Base-by-base conservation (phyloP, 2,329 filamentous ascomycete genomes). In the Aspergillus flavus region DNA sequence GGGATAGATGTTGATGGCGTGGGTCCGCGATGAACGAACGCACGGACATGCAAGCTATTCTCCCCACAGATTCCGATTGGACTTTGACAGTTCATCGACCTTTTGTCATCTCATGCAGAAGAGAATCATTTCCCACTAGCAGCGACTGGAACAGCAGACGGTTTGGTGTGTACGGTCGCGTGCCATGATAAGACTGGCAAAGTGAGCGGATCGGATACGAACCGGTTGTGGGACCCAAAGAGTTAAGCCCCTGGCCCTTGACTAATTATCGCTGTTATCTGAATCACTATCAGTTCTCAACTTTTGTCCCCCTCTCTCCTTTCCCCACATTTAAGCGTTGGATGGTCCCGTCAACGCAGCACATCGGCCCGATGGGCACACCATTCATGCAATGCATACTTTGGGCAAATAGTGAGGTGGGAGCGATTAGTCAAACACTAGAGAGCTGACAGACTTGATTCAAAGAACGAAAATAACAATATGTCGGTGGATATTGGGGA, bases 231-330 rank as follows among this genome's bases (percentile, higher is more conserved):
- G 46, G 7, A 16, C 46, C 46, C 23, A 26, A 26, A 50, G 1
- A 30, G 26, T 30, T 16, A 50, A 30, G 21, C 45, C 23, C 45
- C 21, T 19, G 45, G 10, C 5, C 12, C 26, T 28, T 50, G 46
- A 50, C 46, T 50, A 50, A 28, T 50, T 28, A 30, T 50, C 45
- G 45, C 46, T 50, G 46, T 50, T 50, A 50, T 48, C 45, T 28
- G 6, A 6, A 23, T 48, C 3, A 23, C 45, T 48, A 48, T 50
- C 46, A n/a, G 46, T 30, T 26, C 26, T 30, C 26, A 23, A 26
- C 7, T 30, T 14, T 3, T 50, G 30, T 50, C 16, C 46, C n/a
- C 45, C 23, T 36, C 45, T 48, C 45, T 28, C 16, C 23, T 26
- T 50, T 50, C 46, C 46, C 46, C 46, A 50, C 46, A 50, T 50